phyloP scores from a whole-genome alignment of 257 asterid genomes.

The Euphrasia confusa region DNA sequence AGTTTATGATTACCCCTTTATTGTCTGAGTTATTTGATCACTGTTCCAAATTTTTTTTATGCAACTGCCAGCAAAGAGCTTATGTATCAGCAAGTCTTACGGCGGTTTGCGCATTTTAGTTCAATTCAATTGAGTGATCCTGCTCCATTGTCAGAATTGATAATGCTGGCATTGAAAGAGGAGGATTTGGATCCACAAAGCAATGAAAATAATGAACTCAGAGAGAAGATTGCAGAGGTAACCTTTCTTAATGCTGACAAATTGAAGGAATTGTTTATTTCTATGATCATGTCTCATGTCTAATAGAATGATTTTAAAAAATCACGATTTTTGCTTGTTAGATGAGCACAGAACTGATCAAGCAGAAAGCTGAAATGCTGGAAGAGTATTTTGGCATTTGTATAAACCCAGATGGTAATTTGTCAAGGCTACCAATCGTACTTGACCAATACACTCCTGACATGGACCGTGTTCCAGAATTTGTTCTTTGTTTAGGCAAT shows the following conservation, averaged over 20 bases:
- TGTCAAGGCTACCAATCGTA: conserved; percentile 83
- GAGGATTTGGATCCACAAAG: conserved; percentile 61
- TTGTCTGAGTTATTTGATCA: conserved; percentile 14
- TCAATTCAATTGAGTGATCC: conserved; percentile 93
- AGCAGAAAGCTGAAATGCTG: conserved; percentile 75
- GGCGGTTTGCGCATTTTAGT: conserved; percentile 88
- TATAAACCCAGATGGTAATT: conserved; percentile 64
- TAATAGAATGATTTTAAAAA: conserved; percentile 2
- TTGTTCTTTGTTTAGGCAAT: conserved; percentile 89
- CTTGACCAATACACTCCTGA: conserved; percentile 98
- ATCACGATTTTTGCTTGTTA: conserved; percentile 25
- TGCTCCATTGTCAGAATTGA: conserved; percentile 62
- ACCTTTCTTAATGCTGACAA: conserved; percentile 24
- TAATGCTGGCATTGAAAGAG: conserved; percentile 80
- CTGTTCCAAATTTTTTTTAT: conserved; percentile 24
- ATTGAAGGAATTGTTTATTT: conserved; percentile 22
- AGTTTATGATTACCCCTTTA: conserved; percentile 4
- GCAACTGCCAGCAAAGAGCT: conserved; percentile 77
- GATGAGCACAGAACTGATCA: conserved; percentile 74
- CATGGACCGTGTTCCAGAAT: conserved; percentile 94
- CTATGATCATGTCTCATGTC: conserved; percentile 14
- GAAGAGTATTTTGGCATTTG: conserved; percentile 75
- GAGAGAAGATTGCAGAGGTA: conserved; percentile 82
- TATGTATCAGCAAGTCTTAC: conserved; percentile 90
- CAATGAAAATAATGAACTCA: conserved; percentile 60